Evolutionary conservation across 2,329 filamentous ascomycete genomes (phyloP).

Genomic region (Monilinia fructigena): DNA sequence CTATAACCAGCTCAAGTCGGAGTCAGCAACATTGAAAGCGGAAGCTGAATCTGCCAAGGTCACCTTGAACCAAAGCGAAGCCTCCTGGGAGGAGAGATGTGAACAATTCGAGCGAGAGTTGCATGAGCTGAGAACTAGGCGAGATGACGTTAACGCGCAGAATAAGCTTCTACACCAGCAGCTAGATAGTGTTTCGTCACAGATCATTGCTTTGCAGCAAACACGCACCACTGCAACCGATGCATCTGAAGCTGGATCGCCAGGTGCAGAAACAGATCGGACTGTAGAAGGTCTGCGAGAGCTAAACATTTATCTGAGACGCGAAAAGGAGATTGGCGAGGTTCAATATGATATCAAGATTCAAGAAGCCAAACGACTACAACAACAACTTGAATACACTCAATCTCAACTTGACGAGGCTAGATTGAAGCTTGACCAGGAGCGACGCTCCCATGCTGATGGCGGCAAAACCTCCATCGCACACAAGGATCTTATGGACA

Average conservation of each 20-base stretch:
- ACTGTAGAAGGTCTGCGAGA: conserved; percentile 79
- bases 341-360: conserved; percentile 90
- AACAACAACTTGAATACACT: conserved; percentile 85
- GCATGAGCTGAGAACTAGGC: conserved; percentile 70
- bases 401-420: conserved; percentile 87
- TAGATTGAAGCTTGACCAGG: conserved; percentile 84
- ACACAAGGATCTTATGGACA: conserved; percentile 89
- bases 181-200: conserved; percentile 75
- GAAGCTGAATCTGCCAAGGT: conserved; percentile 85
- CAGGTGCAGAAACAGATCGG: conserved; percentile 48
- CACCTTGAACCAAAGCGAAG: conserved; percentile 74
- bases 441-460: conserved; percentile 74
- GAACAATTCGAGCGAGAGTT: conserved; percentile 83
- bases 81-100: conserved; percentile 82
- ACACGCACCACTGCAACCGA: conserved; percentile 62
- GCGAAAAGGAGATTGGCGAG: conserved; percentile 96
- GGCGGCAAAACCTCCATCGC: conserved; percentile 70
- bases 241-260: conserved; percentile 46
- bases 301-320: conserved; percentile 84
- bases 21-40: conserved; percentile 70
- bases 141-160: conserved; percentile 82
- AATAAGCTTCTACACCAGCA: conserved; percentile 90
- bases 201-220: conserved; percentile 78
- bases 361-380: conserved; percentile 82
- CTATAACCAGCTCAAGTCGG: conserved; percentile 76